Evolutionary conservation across 75 land plant species (phyloP).

Genomic region (Sequoiadendron giganteum): DNA sequence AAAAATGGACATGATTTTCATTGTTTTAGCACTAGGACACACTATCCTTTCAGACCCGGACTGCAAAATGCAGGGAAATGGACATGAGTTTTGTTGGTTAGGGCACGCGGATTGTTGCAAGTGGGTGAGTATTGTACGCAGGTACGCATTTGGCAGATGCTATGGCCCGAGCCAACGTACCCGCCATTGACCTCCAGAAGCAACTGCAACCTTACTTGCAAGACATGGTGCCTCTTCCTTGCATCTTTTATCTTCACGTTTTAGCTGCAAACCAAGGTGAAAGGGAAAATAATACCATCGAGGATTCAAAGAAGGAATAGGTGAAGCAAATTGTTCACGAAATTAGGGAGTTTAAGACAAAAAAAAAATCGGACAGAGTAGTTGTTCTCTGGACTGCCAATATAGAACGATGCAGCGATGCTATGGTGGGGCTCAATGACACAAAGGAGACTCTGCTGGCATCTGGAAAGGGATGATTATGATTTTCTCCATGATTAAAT

Average conservation of each 20-base stretch:
- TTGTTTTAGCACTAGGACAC: too few relatives aligned
- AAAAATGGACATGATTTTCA: too few relatives aligned
- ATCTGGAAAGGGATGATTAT: constrained; percentile 57
- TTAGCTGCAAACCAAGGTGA: constrained; percentile 87
- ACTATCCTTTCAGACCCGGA: too few relatives aligned
- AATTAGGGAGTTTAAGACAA: constrained; percentile 81
- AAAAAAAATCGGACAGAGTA: constrained; percentile 78
- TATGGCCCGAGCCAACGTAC: constrained; percentile 88
- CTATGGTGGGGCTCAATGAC: constrained; percentile 85
- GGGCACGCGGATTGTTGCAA: too few relatives aligned
- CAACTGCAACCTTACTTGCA: constrained; percentile 90
- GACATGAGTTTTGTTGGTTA: too few relatives aligned
- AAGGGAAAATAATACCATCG: constrained; percentile 81
- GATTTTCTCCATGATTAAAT: too few relatives aligned
- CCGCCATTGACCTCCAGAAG: constrained; percentile 92
- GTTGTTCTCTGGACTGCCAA: constrained; percentile 95
- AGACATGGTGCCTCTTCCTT: constrained; percentile 85
- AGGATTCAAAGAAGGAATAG: constrained; percentile 89
- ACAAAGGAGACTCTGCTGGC: constrained; percentile 78
- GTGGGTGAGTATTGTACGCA: too few relatives aligned
- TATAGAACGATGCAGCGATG: constrained; percentile 90
- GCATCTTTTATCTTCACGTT: constrained; percentile 88
- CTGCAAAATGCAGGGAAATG: too few relatives aligned
- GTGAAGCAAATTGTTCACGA: constrained; percentile 73
- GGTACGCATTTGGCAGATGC: constrained; percentile 67